Evolutionary conservation across 257 asterid species (phyloP).

Genomic region (Gentiana macrophylla): DNA sequence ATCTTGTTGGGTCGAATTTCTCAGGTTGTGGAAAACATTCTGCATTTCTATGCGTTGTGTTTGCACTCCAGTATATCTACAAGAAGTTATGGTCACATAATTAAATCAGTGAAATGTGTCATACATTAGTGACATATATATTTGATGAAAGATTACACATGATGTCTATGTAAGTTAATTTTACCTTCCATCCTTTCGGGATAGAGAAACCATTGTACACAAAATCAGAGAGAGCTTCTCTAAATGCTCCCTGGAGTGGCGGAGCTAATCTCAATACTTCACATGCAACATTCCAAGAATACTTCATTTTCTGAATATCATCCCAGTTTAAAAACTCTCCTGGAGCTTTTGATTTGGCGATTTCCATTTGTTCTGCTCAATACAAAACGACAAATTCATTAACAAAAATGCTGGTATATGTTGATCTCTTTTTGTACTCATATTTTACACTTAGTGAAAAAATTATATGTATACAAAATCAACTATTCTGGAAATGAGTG

Average conservation of each 20-base stretch:
- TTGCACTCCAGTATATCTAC: conserved; percentile 49
- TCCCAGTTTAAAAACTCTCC: conserved; percentile 51
- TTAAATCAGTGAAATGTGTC: background rate
- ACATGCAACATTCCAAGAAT: conserved; percentile 62
- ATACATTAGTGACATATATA: background rate
- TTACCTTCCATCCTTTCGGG: conserved; percentile 62
- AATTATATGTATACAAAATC: too few relatives aligned
- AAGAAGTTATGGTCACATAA: background rate
- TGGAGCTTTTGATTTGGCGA: conserved; percentile 32
- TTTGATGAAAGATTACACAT: background rate
- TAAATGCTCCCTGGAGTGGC: conserved; percentile 50
- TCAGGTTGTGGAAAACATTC: conserved; percentile 32
- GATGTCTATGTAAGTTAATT: background rate
- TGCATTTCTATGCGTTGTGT: conserved; percentile 36
- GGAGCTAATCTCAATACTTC: conserved; percentile 52
- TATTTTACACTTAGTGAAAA: background rate
- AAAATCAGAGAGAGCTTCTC: conserved; percentile 50
- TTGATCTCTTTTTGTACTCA: background rate
- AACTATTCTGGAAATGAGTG: too few relatives aligned
- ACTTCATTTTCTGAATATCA: conserved; percentile 51
- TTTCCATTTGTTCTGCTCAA: conserved; percentile 47
- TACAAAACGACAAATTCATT: background rate
- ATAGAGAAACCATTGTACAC: conserved; percentile 45
- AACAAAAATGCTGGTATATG: too few relatives aligned
- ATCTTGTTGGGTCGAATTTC: conserved; percentile 48